phyloP scores from a whole-genome alignment of 192 early-diverging fungal genomes.

The Backusella luteola region DNA sequence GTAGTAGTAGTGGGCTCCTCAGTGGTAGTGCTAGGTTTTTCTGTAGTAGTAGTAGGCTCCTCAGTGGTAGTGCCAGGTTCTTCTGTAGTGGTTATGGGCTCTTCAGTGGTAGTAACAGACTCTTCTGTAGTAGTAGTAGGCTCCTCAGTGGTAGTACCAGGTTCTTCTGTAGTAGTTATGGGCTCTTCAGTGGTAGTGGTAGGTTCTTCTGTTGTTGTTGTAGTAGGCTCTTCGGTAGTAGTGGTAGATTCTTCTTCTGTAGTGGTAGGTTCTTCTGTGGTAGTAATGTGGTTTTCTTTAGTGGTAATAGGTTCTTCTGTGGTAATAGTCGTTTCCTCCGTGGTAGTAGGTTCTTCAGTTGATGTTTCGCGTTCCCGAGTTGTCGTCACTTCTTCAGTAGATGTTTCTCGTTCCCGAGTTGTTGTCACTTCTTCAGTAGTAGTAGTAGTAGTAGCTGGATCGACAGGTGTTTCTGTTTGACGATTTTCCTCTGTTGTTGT shows the following conservation, averaged over 20 bases:
- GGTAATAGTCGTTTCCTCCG: background rate
- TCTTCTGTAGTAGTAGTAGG: background rate
- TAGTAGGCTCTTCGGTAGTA: background rate
- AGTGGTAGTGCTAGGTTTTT: background rate
- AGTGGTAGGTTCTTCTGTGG: background rate
- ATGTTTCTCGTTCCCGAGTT: background rate
- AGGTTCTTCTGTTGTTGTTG: background rate
- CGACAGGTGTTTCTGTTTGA: background rate
- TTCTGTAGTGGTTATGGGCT: background rate
- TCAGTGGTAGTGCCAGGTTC: background rate
- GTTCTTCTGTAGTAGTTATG: background rate
- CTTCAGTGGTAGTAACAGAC: background rate
- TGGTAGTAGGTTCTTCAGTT: background rate
- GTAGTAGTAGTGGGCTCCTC: background rate
- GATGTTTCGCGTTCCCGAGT: background rate
- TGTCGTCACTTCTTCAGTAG: background rate
- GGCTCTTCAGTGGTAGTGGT: background rate
- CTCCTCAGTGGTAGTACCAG: background rate
- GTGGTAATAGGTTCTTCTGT: background rate
- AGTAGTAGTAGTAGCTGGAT: constrained; percentile 7
- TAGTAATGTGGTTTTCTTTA: background rate
- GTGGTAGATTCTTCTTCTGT: background rate
- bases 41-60: background rate
- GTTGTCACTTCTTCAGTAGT: background rate
- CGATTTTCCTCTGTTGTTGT: background rate